Conservation (phyloP, 1,284 basidiomycete genomes). For the Anthracocystis walkeri region DNA sequence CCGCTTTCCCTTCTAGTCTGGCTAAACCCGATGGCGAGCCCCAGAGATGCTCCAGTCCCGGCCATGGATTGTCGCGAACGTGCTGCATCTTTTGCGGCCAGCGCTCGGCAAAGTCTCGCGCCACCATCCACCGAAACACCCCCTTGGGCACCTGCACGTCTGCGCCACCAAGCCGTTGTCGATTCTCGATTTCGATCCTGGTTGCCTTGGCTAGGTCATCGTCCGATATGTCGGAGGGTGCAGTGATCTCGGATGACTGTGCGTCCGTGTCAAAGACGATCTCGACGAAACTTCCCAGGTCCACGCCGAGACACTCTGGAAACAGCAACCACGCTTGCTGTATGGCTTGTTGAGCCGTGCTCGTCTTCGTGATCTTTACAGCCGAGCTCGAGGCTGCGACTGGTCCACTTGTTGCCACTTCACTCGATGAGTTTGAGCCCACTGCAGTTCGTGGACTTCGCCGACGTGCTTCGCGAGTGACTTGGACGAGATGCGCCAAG, state of each 20-base stretch:
- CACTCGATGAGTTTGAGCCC: neutral
- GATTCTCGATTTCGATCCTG: slow-evolving; percentile 19
- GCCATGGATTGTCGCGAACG: slow-evolving; percentile 39
- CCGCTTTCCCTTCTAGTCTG: neutral
- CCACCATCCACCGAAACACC: slow-evolving; percentile 45
- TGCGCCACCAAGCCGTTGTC: slow-evolving; percentile 20
- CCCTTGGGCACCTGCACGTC: slow-evolving; percentile 29
- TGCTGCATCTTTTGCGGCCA: slow-evolving; percentile 35
- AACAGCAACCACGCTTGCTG: slow-evolving; percentile 17
- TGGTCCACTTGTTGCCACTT: neutral
- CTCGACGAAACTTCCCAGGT: slow-evolving; percentile 28
- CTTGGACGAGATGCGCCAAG: slow-evolving; percentile 28
- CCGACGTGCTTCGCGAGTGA: slow-evolving; percentile 19
- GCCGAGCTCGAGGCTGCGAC: neutral
- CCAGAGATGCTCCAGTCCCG: slow-evolving; percentile 33
- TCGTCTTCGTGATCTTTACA: slow-evolving; percentile 3
- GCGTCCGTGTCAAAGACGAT: slow-evolving; percentile 39
- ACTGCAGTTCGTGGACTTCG: neutral
- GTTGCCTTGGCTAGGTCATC: slow-evolving; percentile 27
- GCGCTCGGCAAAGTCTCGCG: slow-evolving; percentile 32
- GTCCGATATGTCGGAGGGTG: slow-evolving; percentile 35
- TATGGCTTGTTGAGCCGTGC: neutral
- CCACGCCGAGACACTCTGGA: slow-evolving; percentile 25
- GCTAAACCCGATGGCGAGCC: slow-evolving; percentile 14
- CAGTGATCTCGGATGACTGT: slow-evolving; percentile 40